phyloP scores from a whole-genome alignment of 106 monocot genomes.

The Phalaenopsis equestris region DNA sequence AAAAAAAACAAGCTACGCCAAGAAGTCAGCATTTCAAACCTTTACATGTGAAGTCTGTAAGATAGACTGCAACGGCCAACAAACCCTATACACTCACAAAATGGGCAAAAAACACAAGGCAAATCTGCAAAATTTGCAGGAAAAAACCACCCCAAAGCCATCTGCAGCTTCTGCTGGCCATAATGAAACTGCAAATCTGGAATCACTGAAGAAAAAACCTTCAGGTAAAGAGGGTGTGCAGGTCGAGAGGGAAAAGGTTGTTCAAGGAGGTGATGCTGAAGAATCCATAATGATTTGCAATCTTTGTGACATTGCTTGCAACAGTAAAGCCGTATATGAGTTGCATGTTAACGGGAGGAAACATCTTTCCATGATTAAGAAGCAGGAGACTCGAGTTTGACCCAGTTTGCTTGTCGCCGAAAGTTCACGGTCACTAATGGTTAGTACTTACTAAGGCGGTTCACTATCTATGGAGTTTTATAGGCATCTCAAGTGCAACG shows the following conservation, averaged over 20 bases:
- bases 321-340: conserved; percentile 41
- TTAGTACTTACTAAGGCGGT: no score
- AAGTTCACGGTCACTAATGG: background rate
- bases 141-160: conserved; percentile 11
- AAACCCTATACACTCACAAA: conserved; percentile 21
- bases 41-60: conserved; percentile 31
- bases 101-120: conserved; percentile 26
- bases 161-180: background rate
- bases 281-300: conserved; percentile 36
- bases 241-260: conserved; percentile 38
- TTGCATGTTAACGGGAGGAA: conserved; percentile 38
- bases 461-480: no score
- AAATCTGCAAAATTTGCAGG: conserved; percentile 19
- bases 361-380: conserved; percentile 36
- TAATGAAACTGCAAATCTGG: background rate
- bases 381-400: conserved; percentile 3
- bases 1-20: background rate
- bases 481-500: no score
- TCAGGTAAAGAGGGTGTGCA: conserved; percentile 21
- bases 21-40: background rate
- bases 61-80: conserved; percentile 21
- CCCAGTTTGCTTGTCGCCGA: background rate
- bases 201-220: background rate
- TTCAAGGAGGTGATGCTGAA: conserved; percentile 32
- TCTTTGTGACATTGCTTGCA: conserved; percentile 67